These are phyloP conservation scores for Leccinum solheimii DNA, from an alignment of 1,284 basidiomycete species.

Conservation along the genomic window DNA sequence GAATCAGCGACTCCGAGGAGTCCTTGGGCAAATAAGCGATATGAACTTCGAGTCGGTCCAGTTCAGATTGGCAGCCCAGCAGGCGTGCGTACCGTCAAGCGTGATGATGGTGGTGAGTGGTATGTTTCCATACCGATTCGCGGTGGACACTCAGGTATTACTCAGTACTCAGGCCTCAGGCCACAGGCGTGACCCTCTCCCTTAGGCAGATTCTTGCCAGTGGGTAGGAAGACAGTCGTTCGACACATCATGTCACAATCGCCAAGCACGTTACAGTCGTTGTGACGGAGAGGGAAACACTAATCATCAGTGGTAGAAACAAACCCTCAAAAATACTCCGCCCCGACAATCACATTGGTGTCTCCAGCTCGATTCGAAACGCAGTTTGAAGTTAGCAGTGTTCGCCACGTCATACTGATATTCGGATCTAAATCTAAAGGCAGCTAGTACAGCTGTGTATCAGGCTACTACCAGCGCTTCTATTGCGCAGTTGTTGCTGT, in stretches of 20 bases:
- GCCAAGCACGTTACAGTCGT: not conserved
- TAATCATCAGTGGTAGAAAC: not conserved
- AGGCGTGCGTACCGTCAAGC: constrained; percentile 38
- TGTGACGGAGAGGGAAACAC: not conserved
- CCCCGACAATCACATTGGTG: not conserved
- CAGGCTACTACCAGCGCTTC: not conserved
- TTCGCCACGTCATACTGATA: not conserved
- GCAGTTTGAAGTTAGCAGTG: not conserved
- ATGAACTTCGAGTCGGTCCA: not conserved
- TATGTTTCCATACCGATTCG: constrained; percentile 28
- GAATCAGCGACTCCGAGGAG: not conserved
- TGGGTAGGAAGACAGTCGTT: too few species aligned
- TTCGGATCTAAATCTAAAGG: not conserved
- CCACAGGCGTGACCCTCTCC: not conserved
- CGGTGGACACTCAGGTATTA: not conserved
- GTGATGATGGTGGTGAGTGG: constrained; percentile 64
- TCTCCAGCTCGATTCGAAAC: not conserved
- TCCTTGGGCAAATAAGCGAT: not conserved
- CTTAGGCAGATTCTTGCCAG: too few species aligned
- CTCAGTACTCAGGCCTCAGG: not conserved
- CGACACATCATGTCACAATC: too few species aligned
- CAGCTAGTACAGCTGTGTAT: not conserved
- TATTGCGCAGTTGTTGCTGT: not conserved
- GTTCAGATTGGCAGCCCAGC: not conserved
- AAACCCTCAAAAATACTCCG: not conserved